Evolutionary conservation across 2,329 filamentous ascomycete species (phyloP).

Genomic region (Epichloe coenophiala): DNA sequence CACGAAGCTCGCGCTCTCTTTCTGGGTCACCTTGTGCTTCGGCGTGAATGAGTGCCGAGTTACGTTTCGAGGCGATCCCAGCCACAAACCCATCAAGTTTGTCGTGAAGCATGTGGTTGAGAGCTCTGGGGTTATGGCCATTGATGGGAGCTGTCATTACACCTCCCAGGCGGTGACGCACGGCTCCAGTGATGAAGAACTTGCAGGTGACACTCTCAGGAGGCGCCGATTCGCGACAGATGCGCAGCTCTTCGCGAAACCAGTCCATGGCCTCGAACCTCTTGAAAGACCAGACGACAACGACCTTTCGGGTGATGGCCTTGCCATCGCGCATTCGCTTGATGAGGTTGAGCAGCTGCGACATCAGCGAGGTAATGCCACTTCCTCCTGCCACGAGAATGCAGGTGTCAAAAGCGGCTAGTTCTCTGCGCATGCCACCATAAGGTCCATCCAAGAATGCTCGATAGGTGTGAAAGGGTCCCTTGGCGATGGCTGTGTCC

Average conservation of each 20-base stretch:
- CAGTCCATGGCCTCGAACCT: conserved; percentile 89
- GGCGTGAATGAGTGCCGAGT: conserved; percentile 69
- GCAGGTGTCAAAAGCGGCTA: conserved; percentile 87
- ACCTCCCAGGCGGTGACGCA: conserved; percentile 19
- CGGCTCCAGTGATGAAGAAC: conserved; percentile 78
- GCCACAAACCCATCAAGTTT: conserved; percentile 80
- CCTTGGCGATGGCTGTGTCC: conserved; percentile 71
- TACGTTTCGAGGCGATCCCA: conserved; percentile 73
- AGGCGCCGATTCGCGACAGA: conserved; percentile 80
- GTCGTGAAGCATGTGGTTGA: conserved; percentile 69
- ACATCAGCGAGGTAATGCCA: conserved; percentile 86
- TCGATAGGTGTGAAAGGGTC: conserved; percentile 81
- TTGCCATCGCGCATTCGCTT: conserved; percentile 93
- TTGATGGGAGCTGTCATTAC: conserved; percentile 32
- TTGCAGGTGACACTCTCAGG: conserved; percentile 83
- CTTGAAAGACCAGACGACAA: conserved; percentile 90
- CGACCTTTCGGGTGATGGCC: conserved; percentile 78
- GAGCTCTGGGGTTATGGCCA: conserved; percentile 31
- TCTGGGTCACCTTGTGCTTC: conserved; percentile 69
- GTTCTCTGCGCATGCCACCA: conserved; percentile 79
- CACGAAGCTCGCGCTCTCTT: conserved; percentile 65
- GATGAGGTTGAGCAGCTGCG: conserved; percentile 83
- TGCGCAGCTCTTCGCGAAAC: conserved; percentile 90
- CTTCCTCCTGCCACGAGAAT: conserved; percentile 89
- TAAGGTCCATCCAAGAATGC: conserved; percentile 92